Percentiles rank a stretch among this genome's conserved stretches.
These are phyloP conservation scores for Ichthyophonus hoferi DNA, from an alignment of 208 protist species.

Conservation along the genomic window DNA sequence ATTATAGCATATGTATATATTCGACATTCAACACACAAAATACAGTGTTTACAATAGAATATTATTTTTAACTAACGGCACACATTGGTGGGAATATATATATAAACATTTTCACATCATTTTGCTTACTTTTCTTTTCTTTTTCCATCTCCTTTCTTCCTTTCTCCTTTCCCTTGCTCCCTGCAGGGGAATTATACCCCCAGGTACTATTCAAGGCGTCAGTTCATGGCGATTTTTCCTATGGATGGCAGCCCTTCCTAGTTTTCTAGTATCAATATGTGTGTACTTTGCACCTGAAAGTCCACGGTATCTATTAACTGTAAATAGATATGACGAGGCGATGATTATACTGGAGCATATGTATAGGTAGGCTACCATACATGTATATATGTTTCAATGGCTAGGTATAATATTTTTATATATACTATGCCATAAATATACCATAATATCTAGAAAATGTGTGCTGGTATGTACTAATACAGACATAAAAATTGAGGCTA, in stretches of 20 bases:
- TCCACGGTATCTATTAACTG: constrained; percentile 1
- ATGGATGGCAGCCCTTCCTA: background rate
- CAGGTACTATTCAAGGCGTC: background rate
- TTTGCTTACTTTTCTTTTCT: too few relatives aligned
- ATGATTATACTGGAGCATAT: constrained; percentile 5
- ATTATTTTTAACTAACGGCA: too few relatives aligned
- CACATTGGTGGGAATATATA: too few relatives aligned
- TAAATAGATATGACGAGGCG: background rate
- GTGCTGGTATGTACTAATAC: too few relatives aligned
- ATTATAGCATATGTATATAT: background rate
- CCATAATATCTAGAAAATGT: too few relatives aligned
- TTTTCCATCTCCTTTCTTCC: too few relatives aligned
- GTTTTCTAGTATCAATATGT: background rate
- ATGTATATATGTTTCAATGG: background rate
- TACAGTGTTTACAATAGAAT: too few relatives aligned
- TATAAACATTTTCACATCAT: too few relatives aligned
- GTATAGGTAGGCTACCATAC: background rate
- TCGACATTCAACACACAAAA: background rate
- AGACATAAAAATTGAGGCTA: too few relatives aligned
- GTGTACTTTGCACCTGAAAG: constrained; percentile 10
- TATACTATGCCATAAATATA: too few relatives aligned
- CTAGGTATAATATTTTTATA: background rate
- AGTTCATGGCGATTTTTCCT: constrained; percentile 36
- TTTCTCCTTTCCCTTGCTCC: too few relatives aligned
- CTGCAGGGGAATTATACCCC: background rate